Base-by-base conservation (phyloP, 2,329 filamentous ascomycete species). In the Botrytis squamosa region DNA sequence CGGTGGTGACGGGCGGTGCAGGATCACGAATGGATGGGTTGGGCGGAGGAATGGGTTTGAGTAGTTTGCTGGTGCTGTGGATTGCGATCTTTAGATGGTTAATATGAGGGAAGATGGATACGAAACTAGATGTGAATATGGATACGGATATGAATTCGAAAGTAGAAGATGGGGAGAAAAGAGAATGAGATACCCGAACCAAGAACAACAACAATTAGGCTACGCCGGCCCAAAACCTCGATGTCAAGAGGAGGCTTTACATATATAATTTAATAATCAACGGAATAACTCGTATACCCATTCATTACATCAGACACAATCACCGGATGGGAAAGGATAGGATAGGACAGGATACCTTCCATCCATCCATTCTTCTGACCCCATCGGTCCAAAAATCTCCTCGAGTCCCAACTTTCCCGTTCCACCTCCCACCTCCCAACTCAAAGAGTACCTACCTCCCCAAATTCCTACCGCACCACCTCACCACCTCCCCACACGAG, bases 161-260 rank as follows among this genome's bases (percentile, higher is more conserved):
- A 4, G 14, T 29, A 55, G 40, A 10, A 29, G 52, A 55, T 55
- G 14, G 14, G n/a, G 29, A 18, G n/a, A 16, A 55, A 18, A 18
- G 14, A 29, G 14, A 55, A 29, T 55, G 52, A 25, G n/a, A 55
- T 55, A 55, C 25, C n/a, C 14, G 16, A 29, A 29, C 10, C 22
- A 12, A 25, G 18, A 64, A 10, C 44, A 65, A 22, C 8, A 46
- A 46, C 29, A 25, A 66, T 18, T 18, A 66, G 64, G 64, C 29
- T 14, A 36, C 9, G 64, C 64, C 64, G 29, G 29, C 64, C 63
- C 64, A 66, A 66, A 66, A 46, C 44, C 44, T 36, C 64, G 29
- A 66, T 8, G 1, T 20, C 33, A 49, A 16, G 42, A 49, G 64
- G 64, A 66, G 64, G 64, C 60, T 40, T 63, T 12, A 40, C 22